Evolutionary conservation across 1,139 yeast species (phyloP), one percentile per base, ranked within the genome.

Genomic region (Sugiyamaella neomexicana): DNA sequence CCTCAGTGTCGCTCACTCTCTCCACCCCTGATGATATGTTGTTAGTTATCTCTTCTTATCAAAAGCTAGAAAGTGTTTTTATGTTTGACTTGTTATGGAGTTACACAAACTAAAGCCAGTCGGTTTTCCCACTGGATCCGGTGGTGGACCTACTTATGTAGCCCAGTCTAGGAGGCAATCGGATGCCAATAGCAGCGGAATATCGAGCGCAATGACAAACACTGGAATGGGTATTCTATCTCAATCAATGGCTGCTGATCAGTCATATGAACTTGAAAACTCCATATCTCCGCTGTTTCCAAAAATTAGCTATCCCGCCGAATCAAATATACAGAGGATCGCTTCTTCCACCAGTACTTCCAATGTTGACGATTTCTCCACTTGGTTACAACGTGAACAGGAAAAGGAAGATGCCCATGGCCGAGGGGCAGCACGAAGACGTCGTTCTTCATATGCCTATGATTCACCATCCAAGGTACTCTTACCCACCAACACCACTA

Each of bases 271-370:
- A 40, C 23, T 29, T 5, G 50, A 44, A 27, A 42, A 53, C 36
- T 48, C 55, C 15, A 44, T 40, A 9, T 27, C 50, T 1, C 55
- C 55, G 36, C 39, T 53, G 13, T 53, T 53, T 29, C 55, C 55
- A 13, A 46, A 46, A 32, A 48, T 53, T 10, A 29, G 25, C 40
- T 41, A 40, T 25, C 42, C 53, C 3, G 25, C 52, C 12, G 53
- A 38, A n/a, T 48, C 51, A 12, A 23, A 16, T 40, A 31, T 47
- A 5, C 51, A 47, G 9, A 10, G 45, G n/a, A 39, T 39, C 10
- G 20, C 27, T 1, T 47, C 51, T 16, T 46, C 12, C 17, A 46
- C 16, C 25, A 47, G 40, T 17, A 17, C 39, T 2, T 45, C 48
- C 5, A 48, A 48, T 48, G 52, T 48, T 8, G 50, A 44, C 27